These are phyloP conservation scores for Volvariella volvacea DNA, from an alignment of 1,284 basidiomycete genomes.

Conservation along the genomic window DNA sequence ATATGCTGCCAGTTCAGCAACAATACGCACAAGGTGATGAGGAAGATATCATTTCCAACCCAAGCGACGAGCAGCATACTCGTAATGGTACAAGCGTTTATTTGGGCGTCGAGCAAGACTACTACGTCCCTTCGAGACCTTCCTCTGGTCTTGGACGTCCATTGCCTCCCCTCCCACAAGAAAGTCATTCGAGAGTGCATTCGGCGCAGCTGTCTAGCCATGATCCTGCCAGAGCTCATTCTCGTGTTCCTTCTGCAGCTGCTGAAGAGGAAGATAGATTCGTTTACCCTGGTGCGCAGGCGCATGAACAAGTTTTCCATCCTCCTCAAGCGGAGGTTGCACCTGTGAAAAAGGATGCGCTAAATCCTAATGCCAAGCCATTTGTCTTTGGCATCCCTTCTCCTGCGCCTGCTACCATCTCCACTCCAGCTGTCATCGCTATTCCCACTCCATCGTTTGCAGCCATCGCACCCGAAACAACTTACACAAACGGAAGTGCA, in stretches of 20 bases:
- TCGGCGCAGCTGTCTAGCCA: conserved; percentile 56
- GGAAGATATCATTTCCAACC: conserved; percentile 75
- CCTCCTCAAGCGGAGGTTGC: conserved; percentile 12
- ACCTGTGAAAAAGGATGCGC: conserved; percentile 27
- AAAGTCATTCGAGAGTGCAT: conserved; percentile 57
- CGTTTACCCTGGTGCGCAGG: not conserved
- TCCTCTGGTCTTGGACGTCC: conserved; percentile 17
- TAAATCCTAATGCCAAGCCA: conserved; percentile 75
- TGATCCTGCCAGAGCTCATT: conserved; percentile 60
- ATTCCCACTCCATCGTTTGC: no score
- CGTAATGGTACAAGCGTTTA: conserved; percentile 31
- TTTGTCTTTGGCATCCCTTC: conserved; percentile 61
- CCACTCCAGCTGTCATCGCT: no score
- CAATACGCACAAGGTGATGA: conserved; percentile 22
- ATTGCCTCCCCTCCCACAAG: conserved; percentile 52
- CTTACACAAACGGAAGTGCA: no score
- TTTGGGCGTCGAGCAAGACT: conserved; percentile 31
- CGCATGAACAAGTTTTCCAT: conserved; percentile 4
- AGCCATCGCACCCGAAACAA: no score
- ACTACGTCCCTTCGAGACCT: conserved; percentile 15
- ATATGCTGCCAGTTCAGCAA: not conserved
- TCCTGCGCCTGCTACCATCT: not conserved
- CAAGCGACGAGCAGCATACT: conserved; percentile 62
- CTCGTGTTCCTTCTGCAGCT: conserved; percentile 39
- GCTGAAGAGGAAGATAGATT: conserved; percentile 5